A percentile compares a stretch with the other conserved stretches of the same genome.
These are phyloP conservation scores for Tylopilus subfusipes DNA, from an alignment of 768 basidiomycete genomes.

Conservation along the genomic window DNA sequence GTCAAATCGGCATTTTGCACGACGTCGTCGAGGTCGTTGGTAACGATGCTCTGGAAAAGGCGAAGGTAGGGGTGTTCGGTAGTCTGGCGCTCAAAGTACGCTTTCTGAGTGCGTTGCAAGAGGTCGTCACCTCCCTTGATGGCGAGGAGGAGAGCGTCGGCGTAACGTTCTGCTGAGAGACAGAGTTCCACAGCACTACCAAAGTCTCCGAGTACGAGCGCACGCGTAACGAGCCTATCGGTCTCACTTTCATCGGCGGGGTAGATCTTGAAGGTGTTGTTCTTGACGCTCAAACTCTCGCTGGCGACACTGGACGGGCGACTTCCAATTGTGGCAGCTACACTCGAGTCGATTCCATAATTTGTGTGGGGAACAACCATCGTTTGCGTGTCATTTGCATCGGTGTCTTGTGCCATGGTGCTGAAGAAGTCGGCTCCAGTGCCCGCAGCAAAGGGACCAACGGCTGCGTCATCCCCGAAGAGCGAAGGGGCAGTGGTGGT, in stretches of 20 bases:
- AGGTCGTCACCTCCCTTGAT: conserved; percentile 88
- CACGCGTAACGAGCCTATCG: conserved; percentile 86
- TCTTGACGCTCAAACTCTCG: conserved; percentile 48
- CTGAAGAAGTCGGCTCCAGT: conserved; percentile 84
- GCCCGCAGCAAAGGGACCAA: conserved; percentile 54
- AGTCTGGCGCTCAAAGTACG: conserved; percentile 86
- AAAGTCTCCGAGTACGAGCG: conserved; percentile 95
- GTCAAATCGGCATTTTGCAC: conserved; percentile 93
- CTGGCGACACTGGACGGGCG: conserved; percentile 76
- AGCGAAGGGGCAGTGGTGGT: conserved; percentile 84
- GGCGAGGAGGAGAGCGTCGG: conserved; percentile 92
- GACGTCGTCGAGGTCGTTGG: conserved; percentile 87
- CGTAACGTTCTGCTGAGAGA: conserved; percentile 82
- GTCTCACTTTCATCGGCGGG: conserved; percentile 82
- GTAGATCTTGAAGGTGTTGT: conserved; percentile 87
- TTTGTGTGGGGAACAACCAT: conserved; percentile 76
- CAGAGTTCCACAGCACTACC: conserved; percentile 88
- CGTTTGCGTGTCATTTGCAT: conserved; percentile 28
- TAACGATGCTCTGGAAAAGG: conserved; percentile 91
- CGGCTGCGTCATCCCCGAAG: conserved; percentile 72
- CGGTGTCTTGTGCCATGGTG: conserved; percentile 56
- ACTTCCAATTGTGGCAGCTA: conserved; percentile 94
- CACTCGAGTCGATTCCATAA: conserved; percentile 81
- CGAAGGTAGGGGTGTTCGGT: conserved; percentile 81
- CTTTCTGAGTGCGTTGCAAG: conserved; percentile 82